Conservation (phyloP, 2,329 filamentous ascomycete genomes). For the Metarhizium sp. region DNA sequence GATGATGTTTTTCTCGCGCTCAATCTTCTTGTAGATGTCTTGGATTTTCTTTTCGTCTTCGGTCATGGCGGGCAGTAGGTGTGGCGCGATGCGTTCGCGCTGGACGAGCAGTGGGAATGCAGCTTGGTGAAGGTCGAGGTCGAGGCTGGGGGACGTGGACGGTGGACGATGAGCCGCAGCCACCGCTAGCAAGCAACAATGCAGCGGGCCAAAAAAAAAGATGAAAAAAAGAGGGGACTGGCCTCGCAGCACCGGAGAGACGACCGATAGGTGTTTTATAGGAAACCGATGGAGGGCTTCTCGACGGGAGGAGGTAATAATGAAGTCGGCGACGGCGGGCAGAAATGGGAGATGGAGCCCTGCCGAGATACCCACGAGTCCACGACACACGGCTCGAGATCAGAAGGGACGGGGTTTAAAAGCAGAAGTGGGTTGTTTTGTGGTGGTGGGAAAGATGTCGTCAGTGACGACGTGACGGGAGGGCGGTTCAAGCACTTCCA, state of each 20-base stretch:
- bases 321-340: neutral
- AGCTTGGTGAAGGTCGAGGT: neutral
- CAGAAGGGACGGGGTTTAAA: slow-evolving; percentile 8
- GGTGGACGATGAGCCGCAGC: neutral
- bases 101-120: slow-evolving; percentile 14
- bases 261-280: neutral
- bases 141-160: neutral
- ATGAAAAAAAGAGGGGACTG: neutral
- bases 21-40: slow-evolving; percentile 93
- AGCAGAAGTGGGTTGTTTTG: slow-evolving; percentile 7
- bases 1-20: slow-evolving; percentile 92
- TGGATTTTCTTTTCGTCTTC: slow-evolving; percentile 56
- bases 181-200: neutral
- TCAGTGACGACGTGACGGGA: slow-evolving; percentile 23
- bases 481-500: neutral
- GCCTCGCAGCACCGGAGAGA: neutral
- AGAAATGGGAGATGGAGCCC: neutral
- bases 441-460: slow-evolving; percentile 24
- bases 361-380: neutral
- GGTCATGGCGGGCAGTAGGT: slow-evolving; percentile 42
- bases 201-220: neutral
- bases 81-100: slow-evolving; percentile 30
- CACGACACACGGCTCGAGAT: neutral
- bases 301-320: neutral
- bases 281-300: neutral